phyloP scores from a whole-genome alignment of 2,329 filamentous ascomycete species.

The Phialophora chinensis region DNA sequence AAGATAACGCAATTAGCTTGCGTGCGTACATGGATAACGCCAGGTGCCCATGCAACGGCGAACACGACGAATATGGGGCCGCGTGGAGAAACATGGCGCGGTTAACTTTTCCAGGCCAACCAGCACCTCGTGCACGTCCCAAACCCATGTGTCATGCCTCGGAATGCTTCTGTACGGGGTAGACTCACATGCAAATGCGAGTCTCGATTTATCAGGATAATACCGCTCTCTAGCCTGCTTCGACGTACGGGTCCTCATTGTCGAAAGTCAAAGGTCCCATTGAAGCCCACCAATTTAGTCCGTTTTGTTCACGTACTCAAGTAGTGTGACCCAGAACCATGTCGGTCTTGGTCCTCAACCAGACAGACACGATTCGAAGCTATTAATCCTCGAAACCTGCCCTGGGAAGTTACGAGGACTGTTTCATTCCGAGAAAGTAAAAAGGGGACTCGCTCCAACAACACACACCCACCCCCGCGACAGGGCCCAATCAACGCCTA shows the following conservation, averaged over 20 bases:
- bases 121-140: background rate
- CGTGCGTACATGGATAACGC: background rate
- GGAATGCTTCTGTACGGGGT: no score
- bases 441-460: background rate
- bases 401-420: background rate
- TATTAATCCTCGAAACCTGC: background rate
- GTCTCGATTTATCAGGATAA: background rate
- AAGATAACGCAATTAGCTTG: background rate
- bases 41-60: background rate
- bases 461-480: background rate
- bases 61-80: background rate
- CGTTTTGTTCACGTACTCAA: background rate
- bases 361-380: background rate
- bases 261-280: no score
- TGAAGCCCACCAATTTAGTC: background rate
- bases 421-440: background rate
- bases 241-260: no score
- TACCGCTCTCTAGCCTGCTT: no score
- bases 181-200: background rate
- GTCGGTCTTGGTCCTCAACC: background rate
- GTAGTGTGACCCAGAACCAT: background rate
- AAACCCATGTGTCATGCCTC: background rate
- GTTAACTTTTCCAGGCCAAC: background rate
- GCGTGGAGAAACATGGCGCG: conserved; percentile 6
- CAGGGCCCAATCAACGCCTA: background rate